Evolutionary conservation across 148 eudicot species (phyloP).

Genomic region (Chenopodium formosanum): DNA sequence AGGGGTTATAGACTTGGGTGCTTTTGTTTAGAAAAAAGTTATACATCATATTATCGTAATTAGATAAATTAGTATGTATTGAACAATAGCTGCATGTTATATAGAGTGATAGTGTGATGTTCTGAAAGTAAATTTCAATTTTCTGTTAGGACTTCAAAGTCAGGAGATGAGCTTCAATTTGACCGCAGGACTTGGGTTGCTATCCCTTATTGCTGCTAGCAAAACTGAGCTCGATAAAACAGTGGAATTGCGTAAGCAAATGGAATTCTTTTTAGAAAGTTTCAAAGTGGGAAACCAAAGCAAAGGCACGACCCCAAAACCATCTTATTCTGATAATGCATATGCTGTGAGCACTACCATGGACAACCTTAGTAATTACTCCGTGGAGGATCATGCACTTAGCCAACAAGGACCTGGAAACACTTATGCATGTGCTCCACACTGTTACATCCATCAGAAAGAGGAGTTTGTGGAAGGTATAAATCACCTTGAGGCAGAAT

Average conservation of each 20-base stretch:
- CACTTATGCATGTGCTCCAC: constrained; percentile 22
- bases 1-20: too few species aligned
- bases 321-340: constrained; percentile 20
- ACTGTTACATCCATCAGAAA: constrained; percentile 25
- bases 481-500: constrained; percentile 57
- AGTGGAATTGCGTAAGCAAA: constrained; percentile 44
- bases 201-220: constrained; percentile 51
- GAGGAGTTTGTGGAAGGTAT: constrained; percentile 34
- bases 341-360: constrained; percentile 33
- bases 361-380: constrained; percentile 30
- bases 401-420: constrained; percentile 30
- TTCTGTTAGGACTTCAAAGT: constrained; percentile 23
- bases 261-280: constrained; percentile 47
- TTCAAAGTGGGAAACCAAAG: constrained; percentile 32
- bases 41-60: too few species aligned
- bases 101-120: background rate
- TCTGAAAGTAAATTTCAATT: background rate
- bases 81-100: background rate
- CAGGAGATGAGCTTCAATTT: constrained; percentile 48
- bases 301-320: constrained; percentile 20
- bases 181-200: constrained; percentile 58
- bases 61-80: background rate
- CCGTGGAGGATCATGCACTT: constrained; percentile 22
- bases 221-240: constrained; percentile 59
- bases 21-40: too few species aligned